Conservation (phyloP, 1,284 basidiomycete genomes). For the Heterobasidion occidentale region DNA sequence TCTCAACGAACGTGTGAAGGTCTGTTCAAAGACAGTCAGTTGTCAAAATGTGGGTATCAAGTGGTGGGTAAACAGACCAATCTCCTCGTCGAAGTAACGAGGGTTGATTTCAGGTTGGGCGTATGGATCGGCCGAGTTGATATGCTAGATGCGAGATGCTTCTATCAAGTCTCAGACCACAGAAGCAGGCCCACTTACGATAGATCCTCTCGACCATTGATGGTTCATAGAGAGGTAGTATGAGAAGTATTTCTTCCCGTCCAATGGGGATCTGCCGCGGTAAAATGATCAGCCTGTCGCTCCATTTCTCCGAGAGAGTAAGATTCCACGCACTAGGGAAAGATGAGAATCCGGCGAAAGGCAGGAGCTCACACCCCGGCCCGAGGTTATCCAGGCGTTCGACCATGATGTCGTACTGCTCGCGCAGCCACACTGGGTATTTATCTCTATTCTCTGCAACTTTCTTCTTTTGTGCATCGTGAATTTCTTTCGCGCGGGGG, state of each 20-base stretch:
- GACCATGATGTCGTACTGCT: constrained; percentile 28
- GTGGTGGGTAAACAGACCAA: constrained; percentile 22
- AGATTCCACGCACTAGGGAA: constrained; percentile 15
- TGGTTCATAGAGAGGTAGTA: constrained; percentile 24
- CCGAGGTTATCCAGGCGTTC: constrained; percentile 19
- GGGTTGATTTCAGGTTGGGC: constrained; percentile 38
- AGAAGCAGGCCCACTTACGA: constrained; percentile 15
- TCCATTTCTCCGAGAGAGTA: neutral
- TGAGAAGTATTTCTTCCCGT: constrained; percentile 25
- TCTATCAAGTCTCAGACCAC: neutral
- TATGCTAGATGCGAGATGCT: constrained; percentile 20
- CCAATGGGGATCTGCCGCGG: constrained; percentile 17
- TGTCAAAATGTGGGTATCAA: constrained; percentile 8
- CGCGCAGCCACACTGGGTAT: constrained; percentile 20
- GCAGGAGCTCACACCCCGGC: constrained; percentile 23
- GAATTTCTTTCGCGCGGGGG: constrained; percentile 16
- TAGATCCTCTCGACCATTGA: constrained; percentile 31
- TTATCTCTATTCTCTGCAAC: constrained; percentile 16
- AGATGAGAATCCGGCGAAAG: constrained; percentile 16
- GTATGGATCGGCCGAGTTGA: constrained; percentile 28
- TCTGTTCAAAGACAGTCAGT: constrained; percentile 17
- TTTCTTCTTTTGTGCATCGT: constrained; percentile 18
- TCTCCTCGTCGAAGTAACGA: constrained; percentile 37
- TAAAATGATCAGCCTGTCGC: neutral
- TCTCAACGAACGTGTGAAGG: constrained; percentile 30